phyloP scores from a whole-genome alignment of 2,329 filamentous ascomycete species.

The Aspergillus ochraceoroseus region DNA sequence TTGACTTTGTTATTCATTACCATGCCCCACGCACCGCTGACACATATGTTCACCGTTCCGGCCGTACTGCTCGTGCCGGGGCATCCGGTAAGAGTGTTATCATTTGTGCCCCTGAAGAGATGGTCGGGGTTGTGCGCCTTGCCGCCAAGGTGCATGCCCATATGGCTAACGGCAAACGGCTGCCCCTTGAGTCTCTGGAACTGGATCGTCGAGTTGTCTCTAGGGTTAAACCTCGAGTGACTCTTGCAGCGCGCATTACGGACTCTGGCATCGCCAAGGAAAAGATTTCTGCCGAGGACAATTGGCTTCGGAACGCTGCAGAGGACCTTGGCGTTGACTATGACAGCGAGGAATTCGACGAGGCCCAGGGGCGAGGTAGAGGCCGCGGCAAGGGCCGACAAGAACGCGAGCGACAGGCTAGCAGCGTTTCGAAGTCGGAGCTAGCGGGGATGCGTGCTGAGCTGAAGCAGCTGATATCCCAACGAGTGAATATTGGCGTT shows the following conservation, averaged over 20 bases:
- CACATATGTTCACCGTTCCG: slow-evolving; percentile 91
- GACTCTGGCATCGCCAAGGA: slow-evolving; percentile 81
- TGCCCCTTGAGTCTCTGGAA: slow-evolving; percentile 67
- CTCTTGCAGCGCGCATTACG: slow-evolving; percentile 78
- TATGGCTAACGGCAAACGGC: slow-evolving; percentile 53
- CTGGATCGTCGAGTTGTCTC: slow-evolving; percentile 74
- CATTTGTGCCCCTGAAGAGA: slow-evolving; percentile 87
- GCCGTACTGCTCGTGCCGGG: slow-evolving; percentile 81
- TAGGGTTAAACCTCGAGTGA: slow-evolving; percentile 70
- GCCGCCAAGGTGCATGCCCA: slow-evolving; percentile 80
- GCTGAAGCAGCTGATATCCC: slow-evolving; percentile 63
- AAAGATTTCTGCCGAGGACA: slow-evolving; percentile 75
- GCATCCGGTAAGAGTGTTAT: slow-evolving; percentile 75
- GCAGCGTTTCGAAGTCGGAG: slow-evolving; percentile 66
- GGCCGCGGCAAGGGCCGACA: slow-evolving; percentile 71
- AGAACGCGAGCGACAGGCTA: slow-evolving; percentile 67
- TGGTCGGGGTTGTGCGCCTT: slow-evolving; percentile 73
- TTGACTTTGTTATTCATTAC: slow-evolving; percentile 90
- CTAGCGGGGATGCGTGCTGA: slow-evolving; percentile 65
- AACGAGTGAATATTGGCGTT: slow-evolving; percentile 79
- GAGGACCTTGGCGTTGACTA: slow-evolving; percentile 93
- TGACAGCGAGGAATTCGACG: slow-evolving; percentile 77
- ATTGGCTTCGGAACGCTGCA: slow-evolving; percentile 76
- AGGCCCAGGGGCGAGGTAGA: slow-evolving; percentile 46
- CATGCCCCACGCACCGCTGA: slow-evolving; percentile 89